Evolutionary conservation across 2,329 filamentous ascomycete species (phyloP).

Genomic region (Neurospora crassa): DNA sequence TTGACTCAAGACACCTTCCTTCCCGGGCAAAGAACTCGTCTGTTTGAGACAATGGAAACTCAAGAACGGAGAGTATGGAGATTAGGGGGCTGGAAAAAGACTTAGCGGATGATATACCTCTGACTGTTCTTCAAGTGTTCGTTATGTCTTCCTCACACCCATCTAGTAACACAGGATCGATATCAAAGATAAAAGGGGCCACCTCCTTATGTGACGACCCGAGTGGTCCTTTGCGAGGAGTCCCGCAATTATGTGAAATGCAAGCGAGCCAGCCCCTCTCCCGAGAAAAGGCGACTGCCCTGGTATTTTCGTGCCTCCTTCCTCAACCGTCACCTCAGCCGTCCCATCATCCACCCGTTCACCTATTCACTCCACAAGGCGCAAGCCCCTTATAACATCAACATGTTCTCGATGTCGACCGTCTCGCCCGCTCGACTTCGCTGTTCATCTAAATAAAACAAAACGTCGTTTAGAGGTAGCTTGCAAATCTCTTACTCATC

Average conservation of each 20-base stretch:
- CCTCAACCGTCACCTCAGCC: neutral
- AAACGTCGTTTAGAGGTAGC: neutral
- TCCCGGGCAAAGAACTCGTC: neutral
- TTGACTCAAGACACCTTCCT: neutral
- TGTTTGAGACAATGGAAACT: neutral
- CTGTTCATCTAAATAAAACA: neutral
- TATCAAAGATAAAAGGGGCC: neutral
- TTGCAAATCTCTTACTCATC: conserved; percentile 11
- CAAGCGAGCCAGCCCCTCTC: neutral
- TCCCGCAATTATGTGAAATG: neutral
- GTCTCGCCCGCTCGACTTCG: neutral
- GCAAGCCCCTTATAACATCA: neutral
- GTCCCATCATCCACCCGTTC: neutral
- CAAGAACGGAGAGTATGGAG: neutral
- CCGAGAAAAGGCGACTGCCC: neutral
- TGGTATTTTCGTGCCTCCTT: neutral
- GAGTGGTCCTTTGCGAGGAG: neutral
- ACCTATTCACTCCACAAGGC: neutral
- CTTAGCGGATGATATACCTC: neutral
- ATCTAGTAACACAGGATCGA: neutral
- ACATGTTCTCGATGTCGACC: neutral
- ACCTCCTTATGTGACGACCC: neutral
- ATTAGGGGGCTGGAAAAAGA: neutral
- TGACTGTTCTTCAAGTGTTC: neutral
- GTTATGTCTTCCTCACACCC: neutral